These are phyloP conservation scores for Cyphellophora attinorum DNA, from an alignment of 2,329 filamentous ascomycete species.

Conservation along the genomic window DNA sequence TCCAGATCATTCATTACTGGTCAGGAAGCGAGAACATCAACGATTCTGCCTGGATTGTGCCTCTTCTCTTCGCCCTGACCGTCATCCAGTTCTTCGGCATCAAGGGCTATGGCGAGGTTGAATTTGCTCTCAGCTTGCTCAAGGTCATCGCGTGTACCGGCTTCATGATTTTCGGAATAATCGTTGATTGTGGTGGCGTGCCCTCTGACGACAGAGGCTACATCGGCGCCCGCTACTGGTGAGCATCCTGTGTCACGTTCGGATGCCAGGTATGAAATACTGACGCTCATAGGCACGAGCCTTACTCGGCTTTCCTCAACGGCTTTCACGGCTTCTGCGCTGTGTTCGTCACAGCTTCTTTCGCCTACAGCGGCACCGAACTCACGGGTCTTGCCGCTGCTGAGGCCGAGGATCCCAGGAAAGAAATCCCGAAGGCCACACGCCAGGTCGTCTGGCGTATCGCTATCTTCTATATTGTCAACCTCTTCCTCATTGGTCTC, in stretches of 20 bases:
- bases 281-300: slow-evolving; percentile 38
- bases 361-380: slow-evolving; percentile 54
- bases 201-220: slow-evolving; percentile 15
- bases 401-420: slow-evolving; percentile 47
- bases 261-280: slow-evolving; percentile 55
- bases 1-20: slow-evolving; percentile 53
- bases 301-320: slow-evolving; percentile 59
- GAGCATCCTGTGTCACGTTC: slow-evolving; percentile 32
- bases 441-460: slow-evolving; percentile 95
- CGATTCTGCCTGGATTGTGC: slow-evolving; percentile 18
- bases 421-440: slow-evolving; percentile 74
- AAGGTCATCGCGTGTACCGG: slow-evolving; percentile 51
- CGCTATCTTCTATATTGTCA: slow-evolving; percentile 78
- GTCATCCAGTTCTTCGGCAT: slow-evolving; percentile 46
- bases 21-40: slow-evolving; percentile 23
- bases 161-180: slow-evolving; percentile 70
- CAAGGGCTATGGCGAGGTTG: slow-evolving; percentile 44
- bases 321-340: slow-evolving; percentile 57
- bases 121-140: slow-evolving; percentile 48
- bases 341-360: slow-evolving; percentile 55
- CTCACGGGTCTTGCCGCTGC: slow-evolving; percentile 52
- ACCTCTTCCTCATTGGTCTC: slow-evolving; percentile 70
- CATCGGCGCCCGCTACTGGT: slow-evolving; percentile 16
- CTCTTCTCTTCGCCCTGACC: slow-evolving; percentile 7
- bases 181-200: slow-evolving; percentile 69